These are phyloP conservation scores for Nannochloris sp. DNA, from an alignment of 139 green algal genomes.

Conservation along the genomic window DNA sequence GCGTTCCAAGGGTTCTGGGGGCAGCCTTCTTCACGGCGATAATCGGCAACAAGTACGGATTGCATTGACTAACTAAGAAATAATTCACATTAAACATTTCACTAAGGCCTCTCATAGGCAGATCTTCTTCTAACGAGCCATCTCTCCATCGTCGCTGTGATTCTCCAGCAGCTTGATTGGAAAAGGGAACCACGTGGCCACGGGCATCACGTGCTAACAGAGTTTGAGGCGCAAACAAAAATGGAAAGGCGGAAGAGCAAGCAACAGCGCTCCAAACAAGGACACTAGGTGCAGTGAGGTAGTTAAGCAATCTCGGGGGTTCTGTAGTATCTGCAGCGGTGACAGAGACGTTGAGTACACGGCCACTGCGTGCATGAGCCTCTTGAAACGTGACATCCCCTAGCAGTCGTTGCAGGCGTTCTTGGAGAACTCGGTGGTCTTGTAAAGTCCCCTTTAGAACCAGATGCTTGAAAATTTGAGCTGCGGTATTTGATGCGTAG, in stretches of 20 bases:
- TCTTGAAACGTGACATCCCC: conserved; percentile 82
- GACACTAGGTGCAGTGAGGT: conserved; percentile 82
- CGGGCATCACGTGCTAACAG: conserved; percentile 40
- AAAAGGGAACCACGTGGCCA: conserved; percentile 17
- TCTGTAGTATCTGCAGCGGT: conserved; percentile 84
- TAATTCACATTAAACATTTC: conserved; percentile 92
- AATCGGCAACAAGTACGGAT: conserved; percentile 20
- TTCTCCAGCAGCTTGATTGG: conserved; percentile 12
- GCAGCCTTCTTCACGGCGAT: background rate
- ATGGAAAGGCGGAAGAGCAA: conserved; percentile 78
- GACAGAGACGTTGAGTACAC: conserved; percentile 89
- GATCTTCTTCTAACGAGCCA: conserved; percentile 67
- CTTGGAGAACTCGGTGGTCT: conserved; percentile 42
- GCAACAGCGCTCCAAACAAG: conserved; percentile 83
- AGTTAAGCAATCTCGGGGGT: conserved; percentile 86
- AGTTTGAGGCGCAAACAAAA: conserved; percentile 75
- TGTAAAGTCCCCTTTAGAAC: conserved; percentile 56
- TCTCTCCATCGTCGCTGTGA: conserved; percentile 58
- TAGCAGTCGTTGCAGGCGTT: conserved; percentile 56
- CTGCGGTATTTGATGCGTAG: conserved; percentile 68
- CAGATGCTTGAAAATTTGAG: conserved; percentile 58
- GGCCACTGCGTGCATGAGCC: conserved; percentile 69
- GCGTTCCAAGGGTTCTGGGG: background rate
- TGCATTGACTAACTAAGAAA: conserved; percentile 60
- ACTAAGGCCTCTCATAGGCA: conserved; percentile 68